A percentile compares a stretch with the other conserved stretches of the same genome.
phyloP scores from a whole-genome alignment of 176 grass and related monocot genomes.

The Rhynchospora pubera region DNA sequence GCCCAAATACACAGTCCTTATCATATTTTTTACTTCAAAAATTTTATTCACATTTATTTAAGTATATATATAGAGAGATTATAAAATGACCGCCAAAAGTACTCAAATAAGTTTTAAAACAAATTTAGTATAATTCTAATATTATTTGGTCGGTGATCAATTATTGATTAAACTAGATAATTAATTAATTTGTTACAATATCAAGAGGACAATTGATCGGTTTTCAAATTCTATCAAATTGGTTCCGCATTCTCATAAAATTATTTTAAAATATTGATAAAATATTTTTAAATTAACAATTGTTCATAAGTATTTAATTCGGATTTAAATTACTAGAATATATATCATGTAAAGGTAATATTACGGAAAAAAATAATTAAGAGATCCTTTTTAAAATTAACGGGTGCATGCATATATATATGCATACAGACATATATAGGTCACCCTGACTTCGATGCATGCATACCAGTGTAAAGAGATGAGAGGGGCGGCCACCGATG shows the following conservation, averaged over 20 bases:
- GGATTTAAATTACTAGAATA: no score
- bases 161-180: neutral
- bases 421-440: neutral
- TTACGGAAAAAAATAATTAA: neutral
- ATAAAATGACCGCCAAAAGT: no score
- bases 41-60: no score
- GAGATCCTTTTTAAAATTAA: neutral
- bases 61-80: no score
- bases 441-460: neutral
- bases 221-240: neutral
- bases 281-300: no score
- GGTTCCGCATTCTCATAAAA: neutral
- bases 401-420: neutral
- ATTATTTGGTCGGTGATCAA: neutral
- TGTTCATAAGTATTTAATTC: no score
- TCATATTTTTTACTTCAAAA: no score
- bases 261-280: neutral
- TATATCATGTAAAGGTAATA: neutral
- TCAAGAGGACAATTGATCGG: neutral
- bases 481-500: constrained; percentile 44
- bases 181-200: neutral
- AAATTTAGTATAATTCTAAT: neutral
- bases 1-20: no score
- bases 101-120: neutral
- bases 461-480: constrained; percentile 61